Conservation (phyloP, 495 filamentous ascomycete species). For the Hamigera avellanea region DNA sequence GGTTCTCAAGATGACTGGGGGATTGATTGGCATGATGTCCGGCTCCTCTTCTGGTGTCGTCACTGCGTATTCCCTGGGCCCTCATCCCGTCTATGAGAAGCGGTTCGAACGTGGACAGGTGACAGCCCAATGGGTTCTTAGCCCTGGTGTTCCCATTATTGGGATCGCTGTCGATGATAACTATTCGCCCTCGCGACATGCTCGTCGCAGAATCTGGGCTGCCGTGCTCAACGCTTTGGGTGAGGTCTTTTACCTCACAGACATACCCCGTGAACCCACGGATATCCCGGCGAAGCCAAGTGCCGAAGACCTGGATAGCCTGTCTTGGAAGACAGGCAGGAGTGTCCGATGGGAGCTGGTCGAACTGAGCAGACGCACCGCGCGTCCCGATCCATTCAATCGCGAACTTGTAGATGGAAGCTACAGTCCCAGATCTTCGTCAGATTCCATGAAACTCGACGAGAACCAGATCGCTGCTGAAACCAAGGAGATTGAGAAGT, state of each 20-base stretch:
- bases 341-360: constrained; percentile 69
- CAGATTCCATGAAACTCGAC: constrained; percentile 58
- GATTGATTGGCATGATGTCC: constrained; percentile 67
- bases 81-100: constrained; percentile 50
- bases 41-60: constrained; percentile 84
- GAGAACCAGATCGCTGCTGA: constrained; percentile 60
- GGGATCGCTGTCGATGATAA: constrained; percentile 75
- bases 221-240: constrained; percentile 83
- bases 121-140: constrained; percentile 77
- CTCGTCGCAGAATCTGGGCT: constrained; percentile 67
- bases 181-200: constrained; percentile 56
- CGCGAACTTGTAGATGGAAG: constrained; percentile 48
- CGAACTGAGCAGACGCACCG: constrained; percentile 59
- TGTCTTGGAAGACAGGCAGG: constrained; percentile 72
- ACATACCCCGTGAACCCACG: constrained; percentile 42
- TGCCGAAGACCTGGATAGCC: constrained; percentile 39
- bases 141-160: constrained; percentile 87
- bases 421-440: constrained; percentile 57
- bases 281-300: constrained; percentile 18
- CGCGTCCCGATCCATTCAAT: constrained; percentile 58
- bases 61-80: constrained; percentile 67
- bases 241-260: constrained; percentile 75
- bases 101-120: constrained; percentile 63
- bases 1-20: constrained; percentile 61
- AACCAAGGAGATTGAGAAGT: constrained; percentile 71